These are phyloP conservation scores for Adiantum capillusveneris DNA, from an alignment of 75 land plant species.

Conservation along the genomic window DNA sequence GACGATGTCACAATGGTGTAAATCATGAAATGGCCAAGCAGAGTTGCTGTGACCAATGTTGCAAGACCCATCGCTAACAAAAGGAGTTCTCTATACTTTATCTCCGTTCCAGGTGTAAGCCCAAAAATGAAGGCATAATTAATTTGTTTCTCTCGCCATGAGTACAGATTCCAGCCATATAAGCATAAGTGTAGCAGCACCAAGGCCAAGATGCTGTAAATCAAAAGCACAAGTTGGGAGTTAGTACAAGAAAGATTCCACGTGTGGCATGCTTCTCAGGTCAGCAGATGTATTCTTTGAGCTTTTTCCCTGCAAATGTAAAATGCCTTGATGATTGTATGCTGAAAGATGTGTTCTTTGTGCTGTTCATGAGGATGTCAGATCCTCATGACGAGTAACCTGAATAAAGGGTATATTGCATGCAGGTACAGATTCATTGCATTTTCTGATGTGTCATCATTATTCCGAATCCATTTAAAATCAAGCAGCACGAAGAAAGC, in stretches of 20 bases:
- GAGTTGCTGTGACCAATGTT: slow-evolving; percentile 56
- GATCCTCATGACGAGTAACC: slow-evolving; percentile 8
- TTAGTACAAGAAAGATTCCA: neutral
- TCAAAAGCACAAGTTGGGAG: neutral
- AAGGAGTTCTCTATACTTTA: slow-evolving; percentile 59
- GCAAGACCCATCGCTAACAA: slow-evolving; percentile 53
- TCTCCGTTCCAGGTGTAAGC: slow-evolving; percentile 45
- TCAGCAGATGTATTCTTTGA: too few relatives aligned
- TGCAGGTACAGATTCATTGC: slow-evolving; percentile 6
- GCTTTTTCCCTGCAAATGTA: slow-evolving; percentile 5
- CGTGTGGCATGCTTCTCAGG: too few relatives aligned
- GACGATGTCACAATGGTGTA: slow-evolving; percentile 13
- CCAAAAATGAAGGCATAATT: slow-evolving; percentile 85
- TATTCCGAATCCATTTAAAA: neutral
- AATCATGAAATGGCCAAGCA: slow-evolving; percentile 55
- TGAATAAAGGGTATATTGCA: slow-evolving; percentile 23
- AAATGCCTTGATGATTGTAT: neutral
- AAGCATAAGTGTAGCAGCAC: slow-evolving; percentile 9
- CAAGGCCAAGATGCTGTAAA: slow-evolving; percentile 9
- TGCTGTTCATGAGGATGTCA: neutral
- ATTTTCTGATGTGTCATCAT: neutral
- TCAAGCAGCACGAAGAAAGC: slow-evolving; percentile 12
- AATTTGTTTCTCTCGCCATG: slow-evolving; percentile 66
- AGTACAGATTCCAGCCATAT: slow-evolving; percentile 69
- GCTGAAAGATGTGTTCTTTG: neutral